Base-by-base conservation (phyloP, 352 stramenopile species). In the Phytophthora syringae region DNA sequence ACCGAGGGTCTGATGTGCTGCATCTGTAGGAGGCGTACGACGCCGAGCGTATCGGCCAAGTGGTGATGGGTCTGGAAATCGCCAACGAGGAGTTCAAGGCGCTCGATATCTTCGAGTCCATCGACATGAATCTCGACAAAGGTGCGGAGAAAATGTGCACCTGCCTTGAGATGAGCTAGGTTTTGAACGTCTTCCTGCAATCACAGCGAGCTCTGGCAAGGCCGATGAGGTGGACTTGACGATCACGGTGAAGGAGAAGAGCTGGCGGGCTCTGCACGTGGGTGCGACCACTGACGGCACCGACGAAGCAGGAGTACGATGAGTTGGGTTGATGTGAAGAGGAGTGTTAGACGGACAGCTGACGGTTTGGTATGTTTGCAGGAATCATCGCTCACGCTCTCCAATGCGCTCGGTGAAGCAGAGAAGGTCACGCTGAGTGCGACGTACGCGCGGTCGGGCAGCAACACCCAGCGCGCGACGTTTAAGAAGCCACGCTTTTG, bases 401-500 rank as follows among this genome's bases (percentile, higher is more conserved):
- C 75, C 60, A 97, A 96, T 55, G 87, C 86, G 11, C 72, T 97
- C 3, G 89, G 89, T 15, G 77, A 91, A 59, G 87, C 88, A 12
- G 89, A 97, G 57, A 94, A 96, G 56, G 60, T 97, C 43, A 92
- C 80, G 43, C 57, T 96, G 22, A 83, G 78, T 42, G 82, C 85
- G 18, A 93, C 87, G 24, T 95, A 96, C 61, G 88, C 85, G 12
- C 89, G 85, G 15, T 94, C 87, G 48, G 89, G 89, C 27, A 96
- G 84, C 67, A 92, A 95, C 53, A 91, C 85, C 20, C 82, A 95
- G 71, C 86, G 87, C 28, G 79, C 84, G 32, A 93, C 87, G 39
- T 88, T 96, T 62, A 85, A 91, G 55, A 95, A 95, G 74, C 89
- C 89, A 20, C 87, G 85, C 21, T 95, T 97, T 75, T 94, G 55